Base-by-base conservation (phyloP, 116 monocot genomes). In the Cymodocea nodosa region DNA sequence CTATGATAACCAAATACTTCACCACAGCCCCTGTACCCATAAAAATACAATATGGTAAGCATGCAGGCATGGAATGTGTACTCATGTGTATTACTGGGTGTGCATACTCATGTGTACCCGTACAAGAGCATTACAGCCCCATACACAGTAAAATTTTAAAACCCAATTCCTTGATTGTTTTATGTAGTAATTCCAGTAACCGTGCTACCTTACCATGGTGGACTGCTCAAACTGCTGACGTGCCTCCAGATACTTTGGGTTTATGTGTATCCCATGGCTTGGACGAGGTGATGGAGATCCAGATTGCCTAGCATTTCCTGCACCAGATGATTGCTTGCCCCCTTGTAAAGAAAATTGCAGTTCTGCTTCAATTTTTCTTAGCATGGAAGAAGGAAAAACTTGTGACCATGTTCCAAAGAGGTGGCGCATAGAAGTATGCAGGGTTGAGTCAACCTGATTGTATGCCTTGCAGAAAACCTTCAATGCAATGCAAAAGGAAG, bases 321-420 rank as follows among this genome's bases (percentile, higher is more conserved):
- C 64, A 37, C 56, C 55, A 57, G 68, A 14, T 71, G 80, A 48
- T 15, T 77, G 74, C 51, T 76, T 65, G 34, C 58, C 78, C 56
- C 72, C 77, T 61, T 72, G 68, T 36, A 72, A 66, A 60, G 79
- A 73, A 68, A 90, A 79, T 54, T 85, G 82, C 25, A 97, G 78
- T 59, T 81, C 79, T 57, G 74, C 74, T 62, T 91, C 83, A 68
- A 97, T 97, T 67, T 77, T 78, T 19, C 53, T 59, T n/a, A 87
- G 80, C 18, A 82, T 80, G 68, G 69, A 56, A 59, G 72, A 53
- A 37, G 87, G 85, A 68, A 97, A 97, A 14, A 91, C 90, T 72
- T 79, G 79, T 51, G 82, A 80, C 97, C 97, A 97, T 4, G 97
- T 97, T 30, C 83, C 68, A 79, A 97, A 97, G 14, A 97, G 90